Conservation (phyloP, 2,329 filamentous ascomycete genomes). For the Penicillium olsonii region DNA sequence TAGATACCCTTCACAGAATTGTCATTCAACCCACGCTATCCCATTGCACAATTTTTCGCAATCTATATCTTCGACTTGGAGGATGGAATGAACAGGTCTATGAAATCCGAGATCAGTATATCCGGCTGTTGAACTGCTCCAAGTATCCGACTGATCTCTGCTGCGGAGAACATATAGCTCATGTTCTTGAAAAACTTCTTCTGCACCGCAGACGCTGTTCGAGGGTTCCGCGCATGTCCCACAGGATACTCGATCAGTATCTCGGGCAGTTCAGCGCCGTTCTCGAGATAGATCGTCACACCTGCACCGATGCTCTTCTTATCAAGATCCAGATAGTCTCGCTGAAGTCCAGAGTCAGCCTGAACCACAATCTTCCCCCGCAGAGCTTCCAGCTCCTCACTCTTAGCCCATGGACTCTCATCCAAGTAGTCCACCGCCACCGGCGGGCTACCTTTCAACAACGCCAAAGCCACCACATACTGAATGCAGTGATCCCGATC, state of each 20-base stretch:
- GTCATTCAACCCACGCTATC: not conserved
- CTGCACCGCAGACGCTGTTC: slow-evolving; percentile 11
- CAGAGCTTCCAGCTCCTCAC: slow-evolving; percentile 23
- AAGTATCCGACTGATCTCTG: slow-evolving; percentile 13
- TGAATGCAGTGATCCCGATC: slow-evolving; percentile 42
- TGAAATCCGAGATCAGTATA: slow-evolving; percentile 15
- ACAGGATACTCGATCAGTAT: slow-evolving; percentile 38
- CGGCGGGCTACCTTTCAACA: slow-evolving; percentile 32
- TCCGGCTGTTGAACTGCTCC: slow-evolving; percentile 13
- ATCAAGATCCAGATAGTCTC: slow-evolving; percentile 31
- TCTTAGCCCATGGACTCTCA: slow-evolving; percentile 25
- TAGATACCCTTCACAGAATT: slow-evolving; percentile 8
- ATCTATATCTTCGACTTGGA: slow-evolving; percentile 11
- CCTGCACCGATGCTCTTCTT: slow-evolving; percentile 30
- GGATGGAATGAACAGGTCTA: slow-evolving; percentile 17
- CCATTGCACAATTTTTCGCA: not conserved
- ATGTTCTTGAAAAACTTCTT: slow-evolving; percentile 22
- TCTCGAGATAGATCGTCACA: slow-evolving; percentile 26
- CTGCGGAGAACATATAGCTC: slow-evolving; percentile 19
- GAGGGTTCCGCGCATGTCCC: slow-evolving; percentile 18
- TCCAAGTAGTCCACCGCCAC: slow-evolving; percentile 32
- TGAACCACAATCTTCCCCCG: slow-evolving; percentile 27
- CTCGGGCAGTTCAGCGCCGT: slow-evolving; percentile 29
- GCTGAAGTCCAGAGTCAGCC: slow-evolving; percentile 30
- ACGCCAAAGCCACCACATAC: slow-evolving; percentile 34